Percentiles rank a stretch among this genome's conserved stretches.
These are phyloP conservation scores for Yamadazyma laniorum DNA, from an alignment of 805 yeast genomes.

Conservation along the genomic window DNA sequence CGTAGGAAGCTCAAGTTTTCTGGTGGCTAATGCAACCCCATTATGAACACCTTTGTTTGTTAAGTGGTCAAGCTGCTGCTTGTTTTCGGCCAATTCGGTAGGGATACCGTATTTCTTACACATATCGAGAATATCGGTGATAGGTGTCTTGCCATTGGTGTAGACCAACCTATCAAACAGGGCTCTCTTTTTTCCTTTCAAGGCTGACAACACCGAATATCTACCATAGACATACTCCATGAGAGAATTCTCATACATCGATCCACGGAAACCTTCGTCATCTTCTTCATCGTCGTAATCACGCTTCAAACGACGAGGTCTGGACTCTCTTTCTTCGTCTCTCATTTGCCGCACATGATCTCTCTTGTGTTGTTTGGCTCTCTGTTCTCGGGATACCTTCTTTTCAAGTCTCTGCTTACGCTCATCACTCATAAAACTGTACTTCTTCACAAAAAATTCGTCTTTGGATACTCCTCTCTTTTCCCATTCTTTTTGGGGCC, in stretches of 20 bases:
- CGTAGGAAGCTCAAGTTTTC: constrained; percentile 42
- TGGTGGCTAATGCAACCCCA: constrained; percentile 71
- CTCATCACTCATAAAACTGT: constrained; percentile 19
- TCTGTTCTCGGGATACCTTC: constrained; percentile 9
- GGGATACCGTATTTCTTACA: constrained; percentile 46
- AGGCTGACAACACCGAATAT: constrained; percentile 70
- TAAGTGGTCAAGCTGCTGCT: constrained; percentile 57
- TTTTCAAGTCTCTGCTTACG: constrained; percentile 7
- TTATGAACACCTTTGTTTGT: constrained; percentile 76
- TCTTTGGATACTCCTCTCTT: constrained; percentile 34
- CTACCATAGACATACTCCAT: constrained; percentile 76
- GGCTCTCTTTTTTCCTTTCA: constrained; percentile 53
- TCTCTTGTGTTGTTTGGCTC: constrained; percentile 9
- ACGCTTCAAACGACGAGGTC: not conserved
- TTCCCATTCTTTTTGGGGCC: constrained; percentile 34
- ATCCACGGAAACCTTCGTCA: not conserved
- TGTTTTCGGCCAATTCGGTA: constrained; percentile 34
- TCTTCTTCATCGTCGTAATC: constrained; percentile 1
- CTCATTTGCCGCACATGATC: not conserved
- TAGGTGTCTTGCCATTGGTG: constrained; percentile 32
- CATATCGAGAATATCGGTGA: constrained; percentile 42
- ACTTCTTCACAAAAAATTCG: constrained; percentile 37
- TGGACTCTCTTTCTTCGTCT: constrained; percentile 1
- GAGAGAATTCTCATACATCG: constrained; percentile 18
- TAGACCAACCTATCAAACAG: constrained; percentile 52